Evolutionary conservation across 2,329 filamentous ascomycete genomes (phyloP), one percentile per base, ranked within the genome.

Genomic region (Penicillium concentricum): DNA sequence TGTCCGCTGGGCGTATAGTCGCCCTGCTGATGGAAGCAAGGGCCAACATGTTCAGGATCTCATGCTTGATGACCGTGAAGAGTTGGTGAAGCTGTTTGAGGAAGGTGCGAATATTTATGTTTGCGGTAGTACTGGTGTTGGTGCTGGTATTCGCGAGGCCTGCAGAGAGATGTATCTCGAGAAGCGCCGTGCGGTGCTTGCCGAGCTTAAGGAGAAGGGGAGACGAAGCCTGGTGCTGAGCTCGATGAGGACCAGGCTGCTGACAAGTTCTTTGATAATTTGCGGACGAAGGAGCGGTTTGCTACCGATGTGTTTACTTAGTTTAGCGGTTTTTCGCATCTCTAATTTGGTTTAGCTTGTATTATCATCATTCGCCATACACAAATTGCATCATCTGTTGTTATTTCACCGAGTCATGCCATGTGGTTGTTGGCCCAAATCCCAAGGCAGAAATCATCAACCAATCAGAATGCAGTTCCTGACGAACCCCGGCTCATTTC

Each of bases 1-100:
- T 2, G 79, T 91, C 0, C 77, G 80, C 0, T 80, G 84, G 60
- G 86, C 87, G 0, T 91, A 82, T 67, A 86, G 82, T 47, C 78
- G 77, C 4, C 74, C 79, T 0, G 66, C 67, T 0, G 76, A 78
- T 5, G 70, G 72, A 50, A 80, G 80, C 0, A 71, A 78, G 6
- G 84, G 81, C 0, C 77, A 76, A 58, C 79, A 84, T 58, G 80
- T 84, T 2, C 82, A 84, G 61, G 81, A 85, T 46, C 68, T 78
- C 13, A 62, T 85, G 55, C 78, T 77, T 62, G 71, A 74, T 28
- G 80, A 85, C 24, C 67, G 78, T 0, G 70, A 73, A 16, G 76
- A 81, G 10, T 67, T 82, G 2, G 66, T 75, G 9, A 68, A 74
- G 24, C 61, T 84, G 34, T 83, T 81, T 56, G 71, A 77, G 0